These are phyloP conservation scores for Canavalia ensiformis DNA, from an alignment of 306 rosid species.

Conservation along the genomic window DNA sequence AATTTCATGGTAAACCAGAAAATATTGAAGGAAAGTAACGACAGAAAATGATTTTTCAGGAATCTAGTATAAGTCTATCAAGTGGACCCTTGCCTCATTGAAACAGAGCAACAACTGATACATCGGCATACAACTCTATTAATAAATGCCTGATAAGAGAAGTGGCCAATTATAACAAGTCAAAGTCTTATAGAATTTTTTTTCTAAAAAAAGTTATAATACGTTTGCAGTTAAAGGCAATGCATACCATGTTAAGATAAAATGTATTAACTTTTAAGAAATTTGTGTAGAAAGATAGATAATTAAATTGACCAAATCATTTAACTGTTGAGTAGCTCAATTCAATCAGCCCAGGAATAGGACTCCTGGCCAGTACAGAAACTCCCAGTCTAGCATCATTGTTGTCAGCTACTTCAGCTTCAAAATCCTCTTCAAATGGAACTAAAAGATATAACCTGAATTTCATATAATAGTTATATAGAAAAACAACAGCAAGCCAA, in stretches of 20 bases:
- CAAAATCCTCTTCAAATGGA: slow-evolving; percentile 99
- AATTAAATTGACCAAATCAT: slow-evolving; percentile 34
- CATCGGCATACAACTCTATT: slow-evolving; percentile 95
- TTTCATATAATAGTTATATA: slow-evolving; percentile 25
- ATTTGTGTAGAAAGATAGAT: slow-evolving; percentile 5
- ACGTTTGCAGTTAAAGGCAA: slow-evolving; percentile 38
- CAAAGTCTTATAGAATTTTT: slow-evolving; percentile 28
- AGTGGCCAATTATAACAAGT: slow-evolving; percentile 41
- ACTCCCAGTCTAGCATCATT: slow-evolving; percentile 78
- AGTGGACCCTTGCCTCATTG: too few species aligned
- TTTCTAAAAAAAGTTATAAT: neutral
- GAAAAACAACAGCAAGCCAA: slow-evolving; percentile 34
- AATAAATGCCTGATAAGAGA: slow-evolving; percentile 79
- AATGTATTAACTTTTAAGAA: slow-evolving; percentile 24
- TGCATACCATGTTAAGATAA: slow-evolving; percentile 43
- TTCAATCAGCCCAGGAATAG: slow-evolving; percentile 85
- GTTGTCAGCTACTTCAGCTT: slow-evolving; percentile 89
- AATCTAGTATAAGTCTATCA: too few species aligned
- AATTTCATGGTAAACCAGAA: too few species aligned
- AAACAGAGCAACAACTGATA: slow-evolving; percentile 90
- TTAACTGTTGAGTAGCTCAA: slow-evolving; percentile 56
- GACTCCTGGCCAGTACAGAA: slow-evolving; percentile 75
- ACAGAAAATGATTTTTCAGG: too few species aligned
- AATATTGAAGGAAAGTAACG: too few species aligned
- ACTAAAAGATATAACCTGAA: slow-evolving; percentile 59